These are phyloP conservation scores for Mucor ambiguus DNA, from an alignment of 371 early-diverging fungal species.

Conservation along the genomic window DNA sequence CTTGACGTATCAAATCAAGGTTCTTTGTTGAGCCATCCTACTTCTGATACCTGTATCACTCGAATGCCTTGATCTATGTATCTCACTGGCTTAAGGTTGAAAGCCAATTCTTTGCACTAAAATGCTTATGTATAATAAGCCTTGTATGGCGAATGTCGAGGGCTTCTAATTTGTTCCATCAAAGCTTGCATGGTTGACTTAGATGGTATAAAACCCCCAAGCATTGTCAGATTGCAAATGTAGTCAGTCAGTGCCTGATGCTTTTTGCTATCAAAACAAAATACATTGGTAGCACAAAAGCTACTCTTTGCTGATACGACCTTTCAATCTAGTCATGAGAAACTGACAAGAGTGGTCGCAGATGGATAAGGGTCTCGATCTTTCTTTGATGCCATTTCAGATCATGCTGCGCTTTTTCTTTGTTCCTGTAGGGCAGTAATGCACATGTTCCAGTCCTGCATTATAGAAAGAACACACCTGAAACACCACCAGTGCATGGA, in stretches of 20 bases:
- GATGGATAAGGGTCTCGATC: background rate
- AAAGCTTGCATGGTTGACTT: background rate
- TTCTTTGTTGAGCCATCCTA: background rate
- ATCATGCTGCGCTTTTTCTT: background rate
- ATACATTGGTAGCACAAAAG: background rate
- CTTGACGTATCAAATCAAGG: conserved; percentile 2
- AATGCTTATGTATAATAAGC: background rate
- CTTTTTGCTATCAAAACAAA: background rate
- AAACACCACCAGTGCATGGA: background rate
- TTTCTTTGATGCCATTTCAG: background rate
- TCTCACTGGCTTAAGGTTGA: background rate
- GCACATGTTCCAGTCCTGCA: background rate
- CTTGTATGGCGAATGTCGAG: background rate
- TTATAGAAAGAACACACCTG: background rate
- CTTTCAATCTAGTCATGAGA: background rate
- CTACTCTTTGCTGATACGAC: background rate
- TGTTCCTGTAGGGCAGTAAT: background rate
- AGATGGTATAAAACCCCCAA: too few relatives aligned
- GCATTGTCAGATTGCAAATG: background rate
- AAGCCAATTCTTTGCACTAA: conserved; percentile 3
- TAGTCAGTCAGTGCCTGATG: background rate
- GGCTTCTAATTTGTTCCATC: background rate
- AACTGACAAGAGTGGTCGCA: background rate
- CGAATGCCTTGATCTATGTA: background rate
- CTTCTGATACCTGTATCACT: conserved; percentile 5